Conservation (phyloP, 228 moss, liverwort and hornwort genomes). For the Sphagnum magellanicum region DNA sequence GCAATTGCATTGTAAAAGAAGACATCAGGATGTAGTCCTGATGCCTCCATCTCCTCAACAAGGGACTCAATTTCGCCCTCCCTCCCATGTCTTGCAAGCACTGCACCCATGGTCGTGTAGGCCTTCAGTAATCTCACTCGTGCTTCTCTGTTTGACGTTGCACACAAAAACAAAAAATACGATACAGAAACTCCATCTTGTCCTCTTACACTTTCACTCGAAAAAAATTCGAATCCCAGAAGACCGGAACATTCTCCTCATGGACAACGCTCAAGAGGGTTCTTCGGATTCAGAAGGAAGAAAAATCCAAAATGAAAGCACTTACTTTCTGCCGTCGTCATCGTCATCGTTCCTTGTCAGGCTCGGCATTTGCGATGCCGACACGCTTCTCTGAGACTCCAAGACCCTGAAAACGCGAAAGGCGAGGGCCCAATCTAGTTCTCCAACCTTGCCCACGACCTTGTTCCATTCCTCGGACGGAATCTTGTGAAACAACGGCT, state of each 20-base stretch:
- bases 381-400: conserved; percentile 34
- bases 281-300: not conserved
- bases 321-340: not conserved
- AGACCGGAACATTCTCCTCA: not conserved
- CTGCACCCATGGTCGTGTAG: conserved; percentile 62
- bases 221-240: not conserved
- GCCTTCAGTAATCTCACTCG: conserved; percentile 49
- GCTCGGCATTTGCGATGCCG: conserved; percentile 5
- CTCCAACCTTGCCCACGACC: conserved; percentile 64
- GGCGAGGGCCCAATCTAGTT: conserved; percentile 64
- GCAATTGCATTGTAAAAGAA: conserved; percentile 69
- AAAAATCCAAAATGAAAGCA: not conserved
- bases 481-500: conserved; percentile 54
- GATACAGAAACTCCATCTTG: not conserved
- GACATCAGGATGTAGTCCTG: conserved; percentile 58
- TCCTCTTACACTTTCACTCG: not conserved
- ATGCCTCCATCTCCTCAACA: conserved; percentile 48
- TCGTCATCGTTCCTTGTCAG: conserved; percentile 5
- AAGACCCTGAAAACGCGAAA: conserved; percentile 53
- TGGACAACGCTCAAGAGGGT: not conserved
- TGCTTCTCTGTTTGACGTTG: conserved; percentile 18
- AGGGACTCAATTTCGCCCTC: conserved; percentile 55
- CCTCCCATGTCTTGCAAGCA: conserved; percentile 72
- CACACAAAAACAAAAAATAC: not conserved
- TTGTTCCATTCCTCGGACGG: conserved; percentile 77